phyloP scores from a whole-genome alignment of 2,329 filamentous ascomycete species.

The Madurella fahalii region DNA sequence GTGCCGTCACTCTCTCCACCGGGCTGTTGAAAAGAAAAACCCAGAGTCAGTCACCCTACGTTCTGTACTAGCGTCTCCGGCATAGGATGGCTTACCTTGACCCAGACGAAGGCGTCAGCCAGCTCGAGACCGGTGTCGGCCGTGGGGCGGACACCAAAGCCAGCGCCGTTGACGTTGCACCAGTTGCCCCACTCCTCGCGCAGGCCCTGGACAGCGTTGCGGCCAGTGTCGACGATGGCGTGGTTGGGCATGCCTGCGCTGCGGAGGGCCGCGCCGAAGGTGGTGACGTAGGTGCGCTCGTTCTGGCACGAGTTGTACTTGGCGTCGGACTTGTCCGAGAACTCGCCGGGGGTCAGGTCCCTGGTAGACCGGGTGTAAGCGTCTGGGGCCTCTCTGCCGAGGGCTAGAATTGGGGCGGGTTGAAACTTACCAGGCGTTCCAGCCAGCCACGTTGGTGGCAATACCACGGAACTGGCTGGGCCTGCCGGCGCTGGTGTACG shows the following conservation, averaged over 20 bases:
- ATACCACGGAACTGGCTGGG: constrained; percentile 38
- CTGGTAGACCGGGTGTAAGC: neutral
- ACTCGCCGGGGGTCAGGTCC: constrained; percentile 36
- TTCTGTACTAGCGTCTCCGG: no score
- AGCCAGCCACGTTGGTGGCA: constrained; percentile 39
- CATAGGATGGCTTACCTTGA: constrained; percentile 38
- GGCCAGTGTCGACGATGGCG: constrained; percentile 41
- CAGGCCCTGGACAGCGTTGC: constrained; percentile 39
- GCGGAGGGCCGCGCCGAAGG: constrained; percentile 37
- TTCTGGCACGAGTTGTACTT: constrained; percentile 41
- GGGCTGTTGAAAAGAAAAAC: constrained; percentile 37
- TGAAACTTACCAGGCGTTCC: constrained; percentile 37
- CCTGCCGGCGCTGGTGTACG: constrained; percentile 35
- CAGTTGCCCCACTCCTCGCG: constrained; percentile 44
- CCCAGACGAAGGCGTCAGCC: constrained; percentile 62
- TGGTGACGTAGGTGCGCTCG: constrained; percentile 41
- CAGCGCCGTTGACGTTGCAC: constrained; percentile 54
- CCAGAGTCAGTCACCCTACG: no score
- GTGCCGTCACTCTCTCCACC: constrained; percentile 50
- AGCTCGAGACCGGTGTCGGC: constrained; percentile 52
- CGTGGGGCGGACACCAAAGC: constrained; percentile 56
- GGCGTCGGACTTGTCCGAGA: constrained; percentile 39
- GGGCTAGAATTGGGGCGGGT: neutral
- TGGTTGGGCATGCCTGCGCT: constrained; percentile 40
- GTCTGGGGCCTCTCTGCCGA: neutral